Evolutionary conservation across 768 basidiomycete species (phyloP), one percentile per base, ranked within the genome.

Genomic region (Termitomyces sp.): DNA sequence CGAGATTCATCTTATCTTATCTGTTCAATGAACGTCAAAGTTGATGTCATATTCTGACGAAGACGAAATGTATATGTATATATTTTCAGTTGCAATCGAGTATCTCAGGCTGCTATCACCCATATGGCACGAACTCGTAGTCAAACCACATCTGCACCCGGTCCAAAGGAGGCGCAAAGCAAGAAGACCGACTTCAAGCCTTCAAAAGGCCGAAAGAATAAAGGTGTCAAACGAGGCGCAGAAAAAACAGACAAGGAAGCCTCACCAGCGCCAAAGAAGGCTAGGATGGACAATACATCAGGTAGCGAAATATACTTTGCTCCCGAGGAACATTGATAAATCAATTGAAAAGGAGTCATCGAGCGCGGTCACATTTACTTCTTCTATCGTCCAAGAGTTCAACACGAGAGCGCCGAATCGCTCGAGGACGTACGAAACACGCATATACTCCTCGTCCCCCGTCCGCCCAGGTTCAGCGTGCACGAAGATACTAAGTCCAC

Each of bases 321-420:
- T 16, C 5, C 14, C n/a, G 37, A 6, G 16, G 16, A 18, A 5
- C 5, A 42, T 20, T 43, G 42, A 43, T 4, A 43, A 22, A 3
- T 20, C 9, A 0, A 39, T n/a, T 39, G 18, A 39, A 39, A 9
- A 42, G 82, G 81, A 9, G 79, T 78, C 10, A 82, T 82, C 51
- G 81, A 85, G 62, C 70, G 83, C 16, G 83, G 83, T 9, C 80
- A 84, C 59, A 75, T 87, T 46, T 86, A 86, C 68, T 85, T 86
- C 67, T 81, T 85, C 69, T 87, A 83, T 63, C 79, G 81, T 12
- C 84, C 84, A 4, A 77, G 80, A 29, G 82, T 85, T 20, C 69
- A 84, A 62, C 65, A 27, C 8, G 37, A 41, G 37, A n/a, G 26
- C 26, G 37, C 51, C 18, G n/a, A 39, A 39, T 52, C 51, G 37